Conservation (phyloP, 2,329 filamentous ascomycete species). For the Didymella segeticola region DNA sequence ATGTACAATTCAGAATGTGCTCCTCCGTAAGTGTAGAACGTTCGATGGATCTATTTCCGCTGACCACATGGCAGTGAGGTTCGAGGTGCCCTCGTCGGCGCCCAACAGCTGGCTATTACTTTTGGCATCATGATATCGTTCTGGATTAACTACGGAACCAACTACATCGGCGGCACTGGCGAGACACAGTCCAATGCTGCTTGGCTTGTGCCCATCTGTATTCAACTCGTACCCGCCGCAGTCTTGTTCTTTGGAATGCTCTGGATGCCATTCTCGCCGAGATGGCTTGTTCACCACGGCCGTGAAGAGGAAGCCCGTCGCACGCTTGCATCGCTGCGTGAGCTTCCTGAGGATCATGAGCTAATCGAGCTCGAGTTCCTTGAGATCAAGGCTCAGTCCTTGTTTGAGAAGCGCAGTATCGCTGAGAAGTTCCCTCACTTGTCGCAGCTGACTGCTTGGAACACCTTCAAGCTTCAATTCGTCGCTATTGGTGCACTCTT, state of each 20-base stretch:
- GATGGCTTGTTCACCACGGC: slow-evolving; percentile 75
- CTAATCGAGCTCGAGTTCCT: slow-evolving; percentile 77
- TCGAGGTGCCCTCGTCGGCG: slow-evolving; percentile 69
- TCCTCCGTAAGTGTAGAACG: slow-evolving; percentile 53
- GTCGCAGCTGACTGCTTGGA: slow-evolving; percentile 63
- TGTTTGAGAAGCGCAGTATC: slow-evolving; percentile 76
- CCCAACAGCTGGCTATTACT: slow-evolving; percentile 68
- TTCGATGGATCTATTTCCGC: not conserved
- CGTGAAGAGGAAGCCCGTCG: slow-evolving; percentile 71
- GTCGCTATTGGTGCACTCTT: slow-evolving; percentile 71
- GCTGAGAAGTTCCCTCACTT: slow-evolving; percentile 71
- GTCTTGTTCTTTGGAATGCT: slow-evolving; percentile 73
- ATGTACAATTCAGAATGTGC: slow-evolving; percentile 55
- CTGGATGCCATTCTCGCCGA: slow-evolving; percentile 80
- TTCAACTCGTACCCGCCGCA: slow-evolving; percentile 73
- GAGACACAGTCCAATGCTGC: slow-evolving; percentile 67
- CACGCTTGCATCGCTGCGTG: slow-evolving; percentile 69
- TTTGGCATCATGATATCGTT: slow-evolving; percentile 52
- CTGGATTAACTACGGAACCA: slow-evolving; percentile 50
- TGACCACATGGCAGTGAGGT: slow-evolving; percentile 61
- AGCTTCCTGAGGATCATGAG: slow-evolving; percentile 67
- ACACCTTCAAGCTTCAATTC: slow-evolving; percentile 66
- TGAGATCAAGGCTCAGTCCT: slow-evolving; percentile 80
- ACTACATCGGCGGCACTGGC: slow-evolving; percentile 63
- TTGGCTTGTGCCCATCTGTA: slow-evolving; percentile 75